Evolutionary conservation across 2,329 filamentous ascomycete species (phyloP), one percentile per base, ranked within the genome.

Genomic region (Colletotrichum incanum): DNA sequence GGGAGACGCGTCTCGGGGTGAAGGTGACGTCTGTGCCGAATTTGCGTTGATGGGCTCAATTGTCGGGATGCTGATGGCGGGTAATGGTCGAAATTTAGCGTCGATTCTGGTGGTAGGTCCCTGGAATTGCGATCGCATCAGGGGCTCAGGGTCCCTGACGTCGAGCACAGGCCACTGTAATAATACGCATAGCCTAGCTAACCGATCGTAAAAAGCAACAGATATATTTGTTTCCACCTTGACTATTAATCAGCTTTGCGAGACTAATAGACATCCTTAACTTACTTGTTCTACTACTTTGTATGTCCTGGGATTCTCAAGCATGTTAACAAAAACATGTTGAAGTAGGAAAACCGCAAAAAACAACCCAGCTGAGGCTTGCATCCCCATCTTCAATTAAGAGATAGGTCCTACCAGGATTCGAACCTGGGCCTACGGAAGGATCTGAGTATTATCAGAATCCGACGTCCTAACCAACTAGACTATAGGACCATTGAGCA

Each of bases 341-440:
- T n/a, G 18, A 9, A 23, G 5, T 14, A 23, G 31, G 7, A 23
- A 1, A 23, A 5, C 14, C 50, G 39, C 9, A 31, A 69, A 55
- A 58, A 12, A 28, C 12, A 20, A 8, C 0, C 4, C 2, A 37
- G 9, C 11, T 6, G 47, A 14, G 28, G 2, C 23, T 28, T 26
- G 5, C 12, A 49, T 49, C 11, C 47, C 47, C 4, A 11, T 12
- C n/a, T 0, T 8, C 2, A 1, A 0, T 12, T 41, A 49, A 41
- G n/a, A 9, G 52, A 26, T 5, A 69, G 69, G 69, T 69, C 59
- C 65, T 72, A 54, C 59, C 52, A 64, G 59, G 65, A 72, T 69
- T 69, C 65, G 65, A 72, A 69, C 65, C 65, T 69, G 69, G 69
- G 65, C 65, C 16, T 72, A 72, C 65, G 69, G 65, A 72, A 72